Percentiles rank a stretch among this genome's conserved stretches.
Conservation (phyloP, 2,329 filamentous ascomycete genomes). For the Ascochyta rabiei region DNA sequence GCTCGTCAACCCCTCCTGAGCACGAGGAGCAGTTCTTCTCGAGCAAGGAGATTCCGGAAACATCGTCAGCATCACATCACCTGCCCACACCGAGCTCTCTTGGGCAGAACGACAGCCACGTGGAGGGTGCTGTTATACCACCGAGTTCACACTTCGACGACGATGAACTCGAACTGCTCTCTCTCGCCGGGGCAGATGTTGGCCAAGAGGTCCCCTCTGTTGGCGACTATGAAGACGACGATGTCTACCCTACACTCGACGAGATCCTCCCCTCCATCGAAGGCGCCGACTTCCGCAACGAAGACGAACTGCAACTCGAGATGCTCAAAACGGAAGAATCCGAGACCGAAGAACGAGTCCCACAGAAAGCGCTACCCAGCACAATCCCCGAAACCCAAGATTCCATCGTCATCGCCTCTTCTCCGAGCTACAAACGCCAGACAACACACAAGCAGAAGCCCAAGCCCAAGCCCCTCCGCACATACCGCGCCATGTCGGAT, state of each 20-base stretch:
- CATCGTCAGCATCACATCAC: slow-evolving; percentile 20
- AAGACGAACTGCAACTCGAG: slow-evolving; percentile 23
- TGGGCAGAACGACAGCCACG: slow-evolving; percentile 18
- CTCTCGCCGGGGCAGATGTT: slow-evolving; percentile 25
- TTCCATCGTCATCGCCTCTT: not conserved
- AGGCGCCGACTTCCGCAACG: slow-evolving; percentile 17
- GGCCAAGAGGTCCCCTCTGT: slow-evolving; percentile 11
- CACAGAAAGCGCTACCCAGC: slow-evolving; percentile 8
- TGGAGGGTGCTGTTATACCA: slow-evolving; percentile 4
- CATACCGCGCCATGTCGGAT: slow-evolving; percentile 13
- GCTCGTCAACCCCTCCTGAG: not conserved
- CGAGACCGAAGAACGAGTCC: not conserved
- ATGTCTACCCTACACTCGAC: slow-evolving; percentile 15
- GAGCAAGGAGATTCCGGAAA: slow-evolving; percentile 8
- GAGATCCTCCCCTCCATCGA: slow-evolving; percentile 37
- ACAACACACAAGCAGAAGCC: not conserved
- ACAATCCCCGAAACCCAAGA: slow-evolving; percentile 11
- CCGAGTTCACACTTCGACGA: slow-evolving; percentile 33
- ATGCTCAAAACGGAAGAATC: slow-evolving; percentile 10
- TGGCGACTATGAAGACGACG: slow-evolving; percentile 7
- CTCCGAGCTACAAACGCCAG: not conserved
- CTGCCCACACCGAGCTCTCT: slow-evolving; percentile 41
- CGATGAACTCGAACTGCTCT: slow-evolving; percentile 37
- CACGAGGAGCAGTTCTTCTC: slow-evolving; percentile 10
- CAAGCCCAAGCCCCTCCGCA: not conserved